Evolutionary conservation across 169 alveolate species (phyloP), one percentile per base, ranked within the genome.

Genomic region (Plasmodium gonderi): DNA sequence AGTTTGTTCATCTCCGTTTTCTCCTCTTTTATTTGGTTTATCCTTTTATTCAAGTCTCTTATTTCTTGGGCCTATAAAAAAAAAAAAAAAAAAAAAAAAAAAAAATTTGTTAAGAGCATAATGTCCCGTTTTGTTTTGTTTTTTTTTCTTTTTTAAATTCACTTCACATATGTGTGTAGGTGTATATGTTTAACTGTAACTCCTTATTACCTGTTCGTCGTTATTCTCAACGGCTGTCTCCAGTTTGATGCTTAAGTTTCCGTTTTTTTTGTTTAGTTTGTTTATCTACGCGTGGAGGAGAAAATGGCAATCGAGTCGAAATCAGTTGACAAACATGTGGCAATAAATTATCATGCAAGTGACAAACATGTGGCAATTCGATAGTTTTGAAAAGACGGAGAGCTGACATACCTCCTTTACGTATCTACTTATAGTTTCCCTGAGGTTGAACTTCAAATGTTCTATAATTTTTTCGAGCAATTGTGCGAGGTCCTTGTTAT

Each of bases 201-300:
- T 69, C 42, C 42, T 5, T 72, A 3, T 83, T 60, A 83, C 92
- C 42, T 83, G 92, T 47, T 83, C 92, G 42, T 83, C 92, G 42
- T 83, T 83, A 60, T 83, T 69, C 65, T 83, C 92, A 69, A 83
- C 83, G 49, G 92, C 92, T 4, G 45, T 74, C 42, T 83, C 92
- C 45, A 83, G 79, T 60, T 83, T 83, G 3, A 11, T 36, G 45
- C 75, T 83, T 72, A 83, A 42, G 26, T 26, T 72, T 14, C 17
- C 72, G 44, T 83, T 83, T 14, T 67, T 26, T 60, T 74, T 69
- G 64, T 49, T 69, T n/a, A 83, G 49, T 23, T 45, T 45, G 29
- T 83, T 47, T 29, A 83, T 83, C 92, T 83, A 23, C 36, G 38
- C 51, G 20, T 45, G 1, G 31, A 76, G 29, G 77, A 36, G 4